These are phyloP conservation scores for Hyaloscypha variabilis DNA, from an alignment of 495 filamentous ascomycete genomes.

Conservation along the genomic window DNA sequence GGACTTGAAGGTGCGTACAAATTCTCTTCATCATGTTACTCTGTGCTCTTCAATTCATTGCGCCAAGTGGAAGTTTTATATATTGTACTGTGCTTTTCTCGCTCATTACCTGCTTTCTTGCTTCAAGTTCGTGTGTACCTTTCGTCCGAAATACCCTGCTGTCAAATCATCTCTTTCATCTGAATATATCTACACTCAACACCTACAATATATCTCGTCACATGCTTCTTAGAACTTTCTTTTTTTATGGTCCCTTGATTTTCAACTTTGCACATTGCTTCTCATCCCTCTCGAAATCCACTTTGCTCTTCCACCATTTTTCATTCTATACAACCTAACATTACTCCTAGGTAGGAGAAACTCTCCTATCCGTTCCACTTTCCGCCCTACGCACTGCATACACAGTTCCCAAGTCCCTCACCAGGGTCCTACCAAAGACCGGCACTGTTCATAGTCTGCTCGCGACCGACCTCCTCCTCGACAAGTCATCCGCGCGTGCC, in stretches of 20 bases:
- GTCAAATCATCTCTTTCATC: too few species aligned
- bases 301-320: not conserved
- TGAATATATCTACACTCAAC: too few species aligned
- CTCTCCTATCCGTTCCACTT: conserved; percentile 65
- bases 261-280: too few species aligned
- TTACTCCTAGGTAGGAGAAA: conserved; percentile 47
- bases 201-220: too few species aligned
- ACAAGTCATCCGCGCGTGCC: conserved; percentile 37
- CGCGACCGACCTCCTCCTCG: conserved; percentile 68
- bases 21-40: not conserved
- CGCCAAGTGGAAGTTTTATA: too few species aligned
- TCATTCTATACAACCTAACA: conserved; percentile 3
- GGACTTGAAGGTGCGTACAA: conserved; percentile 57
- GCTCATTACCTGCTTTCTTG: too few species aligned
- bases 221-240: too few species aligned
- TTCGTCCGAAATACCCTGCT: too few species aligned
- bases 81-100: too few species aligned
- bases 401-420: conserved; percentile 54
- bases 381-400: conserved; percentile 62
- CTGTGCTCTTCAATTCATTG: not conserved
- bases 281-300: too few species aligned
- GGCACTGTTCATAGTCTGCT: conserved; percentile 66
- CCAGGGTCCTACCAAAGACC: conserved; percentile 52
- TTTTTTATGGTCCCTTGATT: too few species aligned
- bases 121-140: too few species aligned